phyloP scores from a whole-genome alignment of 345 rosid species.

The Noccaea bulbosa region DNA sequence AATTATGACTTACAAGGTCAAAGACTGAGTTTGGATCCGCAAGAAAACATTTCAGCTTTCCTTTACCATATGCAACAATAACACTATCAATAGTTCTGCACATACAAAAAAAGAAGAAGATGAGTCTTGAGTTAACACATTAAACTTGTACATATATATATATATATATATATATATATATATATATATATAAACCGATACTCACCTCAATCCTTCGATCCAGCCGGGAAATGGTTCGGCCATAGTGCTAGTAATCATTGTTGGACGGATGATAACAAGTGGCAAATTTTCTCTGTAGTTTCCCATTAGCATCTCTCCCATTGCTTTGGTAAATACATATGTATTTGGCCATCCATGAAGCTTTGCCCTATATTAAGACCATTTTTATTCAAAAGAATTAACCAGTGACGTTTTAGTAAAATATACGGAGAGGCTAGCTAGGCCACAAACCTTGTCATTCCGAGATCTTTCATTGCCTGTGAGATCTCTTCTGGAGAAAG shows the following conservation, averaged over 20 bases:
- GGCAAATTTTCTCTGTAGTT: constrained; percentile 55
- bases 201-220: constrained; percentile 78
- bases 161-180: no score
- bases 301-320: constrained; percentile 84
- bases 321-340: constrained; percentile 79
- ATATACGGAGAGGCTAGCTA: neutral
- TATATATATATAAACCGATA: neutral
- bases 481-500: constrained; percentile 36
- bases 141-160: neutral
- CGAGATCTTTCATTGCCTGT: constrained; percentile 45
- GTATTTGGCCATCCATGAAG: constrained; percentile 86
- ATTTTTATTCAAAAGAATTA: neutral
- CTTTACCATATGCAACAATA: constrained; percentile 55
- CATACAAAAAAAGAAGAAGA: neutral
- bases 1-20: constrained; percentile 55
- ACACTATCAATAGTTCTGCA: constrained; percentile 71
- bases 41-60: constrained; percentile 52
- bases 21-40: constrained; percentile 44
- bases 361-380: constrained; percentile 54
- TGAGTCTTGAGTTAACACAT: constrained; percentile 1
- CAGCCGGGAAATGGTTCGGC: constrained; percentile 87
- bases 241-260: constrained; percentile 70
- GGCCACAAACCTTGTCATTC: constrained; percentile 39
- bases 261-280: constrained; percentile 66
- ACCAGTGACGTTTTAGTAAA: neutral